phyloP scores from a whole-genome alignment of 331 rosid species.

The Rhamnella rubrinervis region DNA sequence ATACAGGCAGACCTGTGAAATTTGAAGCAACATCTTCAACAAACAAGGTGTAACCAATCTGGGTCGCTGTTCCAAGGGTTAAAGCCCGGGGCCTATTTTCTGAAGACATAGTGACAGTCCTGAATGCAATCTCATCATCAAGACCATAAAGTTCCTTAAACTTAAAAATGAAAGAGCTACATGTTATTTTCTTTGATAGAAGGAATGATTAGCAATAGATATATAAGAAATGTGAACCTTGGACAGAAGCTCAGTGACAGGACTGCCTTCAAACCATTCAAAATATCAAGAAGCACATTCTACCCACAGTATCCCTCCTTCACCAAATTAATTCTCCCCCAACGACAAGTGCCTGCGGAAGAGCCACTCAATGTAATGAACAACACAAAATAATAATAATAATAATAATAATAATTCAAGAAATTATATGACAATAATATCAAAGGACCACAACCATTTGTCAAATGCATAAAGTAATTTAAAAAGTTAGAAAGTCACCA shows the following conservation, averaged over 20 bases:
- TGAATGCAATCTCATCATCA: conserved; percentile 60
- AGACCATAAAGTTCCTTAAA: conserved; percentile 91
- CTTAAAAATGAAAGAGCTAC: conserved; percentile 33
- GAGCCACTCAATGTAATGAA: background rate
- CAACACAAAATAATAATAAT: no score
- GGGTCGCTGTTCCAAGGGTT: conserved; percentile 83
- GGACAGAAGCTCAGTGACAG: conserved; percentile 58
- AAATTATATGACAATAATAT: no score
- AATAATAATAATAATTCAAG: no score
- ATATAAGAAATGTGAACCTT: conserved; percentile 47
- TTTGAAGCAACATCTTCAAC: conserved; percentile 78
- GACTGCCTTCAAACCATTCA: conserved; percentile 90
- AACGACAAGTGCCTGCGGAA: conserved; percentile 64
- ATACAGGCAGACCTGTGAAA: conserved; percentile 74
- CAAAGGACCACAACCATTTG: background rate
- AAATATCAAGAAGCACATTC: conserved; percentile 79
- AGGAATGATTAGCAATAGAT: conserved; percentile 9
- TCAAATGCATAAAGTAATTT: no score
- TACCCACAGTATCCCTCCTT: conserved; percentile 95
- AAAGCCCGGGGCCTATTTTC: conserved; percentile 78
- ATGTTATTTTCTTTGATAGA: background rate
- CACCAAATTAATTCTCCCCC: conserved; percentile 98
- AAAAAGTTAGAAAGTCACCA: no score
- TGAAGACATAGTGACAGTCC: conserved; percentile 68
- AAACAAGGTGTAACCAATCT: conserved; percentile 96